Evolutionary conservation across 352 stramenopile genomes (phyloP), one percentile per base, ranked within the genome.

Genomic region (Phytopythium kandeliae): DNA sequence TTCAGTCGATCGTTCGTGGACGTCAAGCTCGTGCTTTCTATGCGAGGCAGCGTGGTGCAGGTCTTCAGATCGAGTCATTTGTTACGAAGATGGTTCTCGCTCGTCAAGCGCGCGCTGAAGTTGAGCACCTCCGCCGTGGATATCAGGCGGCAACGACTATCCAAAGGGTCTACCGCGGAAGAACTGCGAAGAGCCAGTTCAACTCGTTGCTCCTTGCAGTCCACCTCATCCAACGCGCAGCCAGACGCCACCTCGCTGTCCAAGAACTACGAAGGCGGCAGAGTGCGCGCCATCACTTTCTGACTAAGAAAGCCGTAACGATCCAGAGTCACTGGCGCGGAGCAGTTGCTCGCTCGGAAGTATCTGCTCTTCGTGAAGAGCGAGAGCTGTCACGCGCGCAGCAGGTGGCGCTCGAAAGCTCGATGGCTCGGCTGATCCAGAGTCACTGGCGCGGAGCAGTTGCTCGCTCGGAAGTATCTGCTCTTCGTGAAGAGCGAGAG

Each of bases 1-100:
- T 83, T 13, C 71, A 83, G 57, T 69, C 69, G 1, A 48, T 74
- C 6, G 48, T 74, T 46, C 69, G 71, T 19, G 53, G 55, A 3
- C 58, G 40, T 25, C 63, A 69, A 58, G 59, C 66, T 4, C 62
- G 60, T 37, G 44, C 46, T 36, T 45, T 22, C 1, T 80, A 72
- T 21, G 55, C 33, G 2, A 54, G 62, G 31, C 56, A 62, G n/a
- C 59, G 67, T 10, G 47, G 40, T 15, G 68, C 71, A 50, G 50
- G 48, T 9, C 38, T 57, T 6, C 25, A 51, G 11, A 78, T 81
- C 43, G 57, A 76, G 48, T 24, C 51, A 0, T 81, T 78, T 35
- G 54, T 37, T 40, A 40, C 30, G 17, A 45, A 41, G 44, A 42
- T 37, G 46, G 60, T 67, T 31, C 25, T 70, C 7, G 62, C 62